Conservation (phyloP, 2,329 filamentous ascomycete species). For the Leptographium flavum region DNA sequence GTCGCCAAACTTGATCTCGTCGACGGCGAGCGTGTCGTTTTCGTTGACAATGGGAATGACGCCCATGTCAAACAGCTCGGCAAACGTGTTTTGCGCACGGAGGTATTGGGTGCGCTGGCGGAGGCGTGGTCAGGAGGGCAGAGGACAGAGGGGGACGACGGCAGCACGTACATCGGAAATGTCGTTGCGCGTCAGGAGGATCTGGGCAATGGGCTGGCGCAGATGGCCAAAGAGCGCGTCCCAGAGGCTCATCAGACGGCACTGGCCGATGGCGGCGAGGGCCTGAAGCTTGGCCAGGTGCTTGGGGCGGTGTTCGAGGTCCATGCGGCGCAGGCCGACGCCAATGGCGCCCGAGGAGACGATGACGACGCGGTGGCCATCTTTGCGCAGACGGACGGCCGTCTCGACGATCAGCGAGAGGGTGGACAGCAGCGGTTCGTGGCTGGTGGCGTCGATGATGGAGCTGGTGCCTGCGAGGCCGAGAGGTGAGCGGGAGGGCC, state of each 20-base stretch:
- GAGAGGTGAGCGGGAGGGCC: constrained; percentile 3
- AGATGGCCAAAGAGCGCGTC: constrained; percentile 82
- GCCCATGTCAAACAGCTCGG: constrained; percentile 80
- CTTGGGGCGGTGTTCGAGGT: constrained; percentile 75
- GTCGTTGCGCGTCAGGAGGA: constrained; percentile 85
- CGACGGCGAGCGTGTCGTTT: constrained; percentile 91
- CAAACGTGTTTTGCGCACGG: constrained; percentile 92
- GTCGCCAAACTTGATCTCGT: constrained; percentile 98
- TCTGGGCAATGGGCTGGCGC: constrained; percentile 83
- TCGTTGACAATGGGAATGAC: constrained; percentile 98
- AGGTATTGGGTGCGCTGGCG: constrained; percentile 72
- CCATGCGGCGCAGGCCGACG: constrained; percentile 81
- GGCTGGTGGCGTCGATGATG: constrained; percentile 93
- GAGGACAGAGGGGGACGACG: constrained; percentile 1
- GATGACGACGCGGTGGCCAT: constrained; percentile 89
- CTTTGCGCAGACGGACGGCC: constrained; percentile 68
- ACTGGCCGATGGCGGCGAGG: constrained; percentile 90
- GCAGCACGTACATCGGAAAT: constrained; percentile 65
- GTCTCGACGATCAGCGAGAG: constrained; percentile 90
- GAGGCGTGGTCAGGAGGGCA: constrained; percentile 11
- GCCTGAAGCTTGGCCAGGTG: constrained; percentile 85
- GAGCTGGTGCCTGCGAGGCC: constrained; percentile 72
- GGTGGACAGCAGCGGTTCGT: constrained; percentile 83
- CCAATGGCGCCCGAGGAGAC: constrained; percentile 96
- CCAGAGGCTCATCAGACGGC: constrained; percentile 88